Conservation (phyloP, 2,329 filamentous ascomycete species). For the Ophiocordyceps camponoti-floridani region DNA sequence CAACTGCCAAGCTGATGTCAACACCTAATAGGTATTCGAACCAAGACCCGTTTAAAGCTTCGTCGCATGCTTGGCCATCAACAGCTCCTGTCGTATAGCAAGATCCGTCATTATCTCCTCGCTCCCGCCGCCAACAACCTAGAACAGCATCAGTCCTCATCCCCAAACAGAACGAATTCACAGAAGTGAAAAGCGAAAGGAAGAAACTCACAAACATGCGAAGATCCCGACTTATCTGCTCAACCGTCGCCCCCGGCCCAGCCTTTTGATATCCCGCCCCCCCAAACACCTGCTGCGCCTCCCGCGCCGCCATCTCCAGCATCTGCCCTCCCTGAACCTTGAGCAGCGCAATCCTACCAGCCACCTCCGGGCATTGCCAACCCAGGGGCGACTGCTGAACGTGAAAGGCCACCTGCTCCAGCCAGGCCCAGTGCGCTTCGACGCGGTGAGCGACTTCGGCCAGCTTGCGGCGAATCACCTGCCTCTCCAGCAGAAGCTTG, state of each 20-base stretch:
- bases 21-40: too few species aligned
- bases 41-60: constrained; percentile 7
- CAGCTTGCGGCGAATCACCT: constrained; percentile 41
- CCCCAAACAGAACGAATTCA: background rate
- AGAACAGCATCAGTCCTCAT: background rate
- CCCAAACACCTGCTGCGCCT: constrained; percentile 36
- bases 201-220: constrained; percentile 10
- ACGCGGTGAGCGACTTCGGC: constrained; percentile 39
- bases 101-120: constrained; percentile 36
- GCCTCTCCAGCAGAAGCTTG: constrained; percentile 35
- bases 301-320: constrained; percentile 29
- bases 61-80: constrained; percentile 4
- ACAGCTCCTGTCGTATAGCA: constrained; percentile 27
- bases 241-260: constrained; percentile 27
- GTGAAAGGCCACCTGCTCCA: constrained; percentile 42
- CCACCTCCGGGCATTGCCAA: constrained; percentile 14
- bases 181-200: background rate
- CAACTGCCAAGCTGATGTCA: too few species aligned
- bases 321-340: constrained; percentile 32
- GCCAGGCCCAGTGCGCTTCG: constrained; percentile 42
- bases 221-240: constrained; percentile 34
- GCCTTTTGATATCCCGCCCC: constrained; percentile 31
- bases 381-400: constrained; percentile 15
- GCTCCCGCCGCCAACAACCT: constrained; percentile 35
- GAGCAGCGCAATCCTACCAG: constrained; percentile 12